Evolutionary conservation across 208 protist species (phyloP).

Genomic region (Acanthamoeba comandoni): DNA sequence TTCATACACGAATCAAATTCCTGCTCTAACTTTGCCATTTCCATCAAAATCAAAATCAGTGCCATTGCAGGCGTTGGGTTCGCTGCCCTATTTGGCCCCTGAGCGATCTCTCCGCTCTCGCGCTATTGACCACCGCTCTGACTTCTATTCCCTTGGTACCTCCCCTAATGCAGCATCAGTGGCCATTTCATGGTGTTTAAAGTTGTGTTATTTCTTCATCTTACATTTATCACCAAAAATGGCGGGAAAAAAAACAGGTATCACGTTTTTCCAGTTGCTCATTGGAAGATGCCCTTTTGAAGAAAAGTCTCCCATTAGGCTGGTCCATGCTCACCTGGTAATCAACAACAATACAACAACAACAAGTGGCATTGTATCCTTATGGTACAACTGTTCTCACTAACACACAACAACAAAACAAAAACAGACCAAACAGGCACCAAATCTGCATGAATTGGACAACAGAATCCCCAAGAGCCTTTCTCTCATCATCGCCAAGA

Average conservation of each 20-base stretch:
- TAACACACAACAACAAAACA: no score
- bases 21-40: no score
- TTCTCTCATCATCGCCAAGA: slow-evolving; percentile 9
- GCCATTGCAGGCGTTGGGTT: slow-evolving; percentile 20
- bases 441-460: slow-evolving; percentile 12
- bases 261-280: slow-evolving; percentile 46
- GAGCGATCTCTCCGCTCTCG: slow-evolving; percentile 46
- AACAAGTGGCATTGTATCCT: no score
- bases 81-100: slow-evolving; percentile 47
- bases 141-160: slow-evolving; percentile 63
- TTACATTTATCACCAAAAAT: no score
- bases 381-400: no score
- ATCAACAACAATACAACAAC: no score
- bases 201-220: no score
- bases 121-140: slow-evolving; percentile 38
- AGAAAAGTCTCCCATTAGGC: slow-evolving; percentile 47
- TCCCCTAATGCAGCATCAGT: no score
- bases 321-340: slow-evolving; percentile 70
- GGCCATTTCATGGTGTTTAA: no score
- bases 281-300: slow-evolving; percentile 26
- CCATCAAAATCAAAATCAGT: no score
- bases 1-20: no score
- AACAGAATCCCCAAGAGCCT: slow-evolving; percentile 19
- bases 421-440: slow-evolving; percentile 46
- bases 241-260: no score